Conservation (phyloP, 2,329 filamentous ascomycete genomes). For the Aspergillus candidus region DNA sequence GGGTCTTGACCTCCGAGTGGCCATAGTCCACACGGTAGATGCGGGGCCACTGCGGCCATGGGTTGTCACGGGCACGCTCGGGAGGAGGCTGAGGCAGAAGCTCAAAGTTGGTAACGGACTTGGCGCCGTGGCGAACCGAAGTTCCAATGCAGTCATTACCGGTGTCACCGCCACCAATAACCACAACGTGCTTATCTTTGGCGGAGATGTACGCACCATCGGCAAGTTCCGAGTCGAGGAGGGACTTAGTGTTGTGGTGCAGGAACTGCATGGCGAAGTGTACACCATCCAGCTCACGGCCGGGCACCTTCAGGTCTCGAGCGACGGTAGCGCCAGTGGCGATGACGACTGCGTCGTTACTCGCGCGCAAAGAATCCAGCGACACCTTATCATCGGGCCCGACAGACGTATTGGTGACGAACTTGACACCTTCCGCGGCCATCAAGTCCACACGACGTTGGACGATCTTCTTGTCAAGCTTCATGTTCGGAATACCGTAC, state of each 20-base stretch:
- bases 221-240: constrained; percentile 80
- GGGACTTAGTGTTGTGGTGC: constrained; percentile 95
- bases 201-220: constrained; percentile 87
- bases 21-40: constrained; percentile 99
- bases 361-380: constrained; percentile 64
- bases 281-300: constrained; percentile 79
- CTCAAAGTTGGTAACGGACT: constrained; percentile 95
- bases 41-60: constrained; percentile 96
- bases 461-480: constrained; percentile 95
- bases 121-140: constrained; percentile 89
- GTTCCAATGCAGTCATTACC: constrained; percentile 98
- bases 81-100: constrained; percentile 85
- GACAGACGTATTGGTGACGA: constrained; percentile 70
- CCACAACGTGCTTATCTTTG: constrained; percentile 91
- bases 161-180: constrained; percentile 96
- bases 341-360: constrained; percentile 79
- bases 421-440: constrained; percentile 78
- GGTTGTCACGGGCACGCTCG: constrained; percentile 88
- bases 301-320: constrained; percentile 84
- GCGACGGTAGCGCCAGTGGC: constrained; percentile 90
- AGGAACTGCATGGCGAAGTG: constrained; percentile 98
- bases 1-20: constrained; percentile 89
- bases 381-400: constrained; percentile 66
- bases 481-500: constrained; percentile 99
- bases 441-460: constrained; percentile 94